Conservation (phyloP, 345 rosid species). For the Raphanus sativus region DNA sequence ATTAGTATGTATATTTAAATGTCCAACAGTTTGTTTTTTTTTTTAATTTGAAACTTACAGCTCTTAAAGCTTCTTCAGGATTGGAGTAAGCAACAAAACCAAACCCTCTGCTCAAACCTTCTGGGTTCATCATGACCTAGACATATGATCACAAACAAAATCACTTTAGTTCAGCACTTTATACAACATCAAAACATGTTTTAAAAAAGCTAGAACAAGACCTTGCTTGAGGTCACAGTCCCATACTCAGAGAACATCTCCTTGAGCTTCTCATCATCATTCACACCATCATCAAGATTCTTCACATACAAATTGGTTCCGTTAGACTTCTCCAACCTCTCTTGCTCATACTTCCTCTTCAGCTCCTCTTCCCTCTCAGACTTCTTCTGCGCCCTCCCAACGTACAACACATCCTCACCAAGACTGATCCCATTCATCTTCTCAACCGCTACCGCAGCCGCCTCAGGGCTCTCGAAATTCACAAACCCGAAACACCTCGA, state of each 20-base stretch:
- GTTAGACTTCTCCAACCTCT: conserved; percentile 44
- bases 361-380: conserved; percentile 63
- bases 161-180: not conserved
- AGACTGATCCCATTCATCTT: conserved; percentile 55
- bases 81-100: conserved; percentile 78
- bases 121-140: conserved; percentile 56
- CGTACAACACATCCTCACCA: conserved; percentile 60
- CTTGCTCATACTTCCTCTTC: conserved; percentile 62
- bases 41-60: conserved; percentile 37
- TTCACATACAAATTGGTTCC: conserved; percentile 67
- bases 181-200: not conserved
- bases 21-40: not conserved
- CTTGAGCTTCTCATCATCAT: conserved; percentile 60
- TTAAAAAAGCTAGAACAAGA: not conserved
- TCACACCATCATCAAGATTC: conserved; percentile 59
- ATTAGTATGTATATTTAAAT: not conserved
- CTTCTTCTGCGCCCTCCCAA: conserved; percentile 75
- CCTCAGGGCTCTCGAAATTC: conserved; percentile 57
- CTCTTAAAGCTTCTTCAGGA: conserved; percentile 69
- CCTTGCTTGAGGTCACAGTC: conserved; percentile 71
- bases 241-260: conserved; percentile 70
- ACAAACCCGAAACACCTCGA: conserved; percentile 77
- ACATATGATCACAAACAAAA: not conserved
- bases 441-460: conserved; percentile 60
- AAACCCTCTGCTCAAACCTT: conserved; percentile 66